These are phyloP conservation scores for Nyssa sinensis DNA, from an alignment of 148 eudicot species.

Conservation along the genomic window DNA sequence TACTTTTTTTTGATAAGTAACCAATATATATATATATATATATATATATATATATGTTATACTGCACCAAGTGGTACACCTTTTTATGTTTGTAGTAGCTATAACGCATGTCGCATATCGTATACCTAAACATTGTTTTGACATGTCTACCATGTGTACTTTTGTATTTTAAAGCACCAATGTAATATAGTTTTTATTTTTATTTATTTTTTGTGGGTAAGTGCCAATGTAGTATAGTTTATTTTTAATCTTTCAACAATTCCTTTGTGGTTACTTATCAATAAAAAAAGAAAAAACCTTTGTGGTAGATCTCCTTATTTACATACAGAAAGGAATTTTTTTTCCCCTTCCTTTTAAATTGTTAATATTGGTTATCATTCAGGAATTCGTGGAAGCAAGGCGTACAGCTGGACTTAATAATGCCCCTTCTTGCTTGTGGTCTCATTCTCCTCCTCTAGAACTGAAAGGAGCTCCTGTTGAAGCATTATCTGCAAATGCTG, in stretches of 20 bases:
- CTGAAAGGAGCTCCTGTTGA: slow-evolving; percentile 60
- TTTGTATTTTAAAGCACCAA: background rate
- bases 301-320: background rate
- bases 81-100: background rate
- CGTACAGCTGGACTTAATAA: slow-evolving; percentile 65
- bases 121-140: slow-evolving; percentile 1
- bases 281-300: too few relatives aligned
- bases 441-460: slow-evolving; percentile 82
- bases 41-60: too few relatives aligned
- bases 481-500: slow-evolving; percentile 82
- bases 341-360: slow-evolving; percentile 1
- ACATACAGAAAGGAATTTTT: background rate
- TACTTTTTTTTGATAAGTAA: too few relatives aligned
- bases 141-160: slow-evolving; percentile 1
- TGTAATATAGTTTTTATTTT: too few relatives aligned
- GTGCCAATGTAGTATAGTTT: too few relatives aligned
- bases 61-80: too few relatives aligned
- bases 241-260: background rate
- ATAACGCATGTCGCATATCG: background rate
- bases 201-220: too few relatives aligned
- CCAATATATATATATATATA: too few relatives aligned
- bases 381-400: slow-evolving; percentile 93
- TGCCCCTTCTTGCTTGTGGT: slow-evolving; percentile 94
- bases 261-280: slow-evolving; percentile 6
- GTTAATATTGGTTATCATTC: slow-evolving; percentile 9